Conservation (phyloP, 331 rosid genomes). For the Pyrus hybrid region DNA sequence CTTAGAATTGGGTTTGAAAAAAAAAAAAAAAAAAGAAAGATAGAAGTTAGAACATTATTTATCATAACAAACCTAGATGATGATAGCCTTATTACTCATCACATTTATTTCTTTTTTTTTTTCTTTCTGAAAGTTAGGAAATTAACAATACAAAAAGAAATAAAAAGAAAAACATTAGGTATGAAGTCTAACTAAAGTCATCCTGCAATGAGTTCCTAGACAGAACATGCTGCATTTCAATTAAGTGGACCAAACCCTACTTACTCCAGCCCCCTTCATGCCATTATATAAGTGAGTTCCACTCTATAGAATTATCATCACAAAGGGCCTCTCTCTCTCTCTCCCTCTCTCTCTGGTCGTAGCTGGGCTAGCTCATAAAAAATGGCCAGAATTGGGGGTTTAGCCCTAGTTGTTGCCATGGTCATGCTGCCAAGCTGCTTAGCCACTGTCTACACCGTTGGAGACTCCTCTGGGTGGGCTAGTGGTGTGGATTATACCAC, state of each 20-base stretch:
- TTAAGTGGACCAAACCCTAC: slow-evolving; percentile 43
- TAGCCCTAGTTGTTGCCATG: slow-evolving; percentile 31
- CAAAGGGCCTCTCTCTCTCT: not conserved
- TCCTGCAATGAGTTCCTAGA: slow-evolving; percentile 24
- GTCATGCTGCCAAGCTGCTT: slow-evolving; percentile 35
- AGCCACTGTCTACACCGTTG: slow-evolving; percentile 64
- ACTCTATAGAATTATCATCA: not conserved
- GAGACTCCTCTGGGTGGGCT: slow-evolving; percentile 75
- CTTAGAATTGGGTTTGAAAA: not conserved
- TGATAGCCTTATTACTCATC: not conserved
- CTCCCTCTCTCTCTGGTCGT: not conserved
- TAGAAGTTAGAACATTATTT: not conserved
- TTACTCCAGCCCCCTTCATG: slow-evolving; percentile 32
- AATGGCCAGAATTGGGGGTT: slow-evolving; percentile 21
- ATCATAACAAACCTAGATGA: not conserved
- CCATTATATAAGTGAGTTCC: slow-evolving; percentile 27
- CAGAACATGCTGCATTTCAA: slow-evolving; percentile 1
- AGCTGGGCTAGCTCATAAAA: not conserved
- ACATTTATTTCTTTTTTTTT: not conserved
- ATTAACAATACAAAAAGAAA: not conserved
- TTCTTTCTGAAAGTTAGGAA: not conserved
- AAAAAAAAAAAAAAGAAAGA: not conserved
- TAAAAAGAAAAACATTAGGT: slow-evolving; percentile 40
- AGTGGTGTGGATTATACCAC: slow-evolving; percentile 54
- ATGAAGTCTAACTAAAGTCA: slow-evolving; percentile 54